A percentile compares a stretch with the other conserved stretches of the same genome.
These are phyloP conservation scores for Thelephora ganbajun DNA, from an alignment of 768 basidiomycete genomes.

Conservation along the genomic window DNA sequence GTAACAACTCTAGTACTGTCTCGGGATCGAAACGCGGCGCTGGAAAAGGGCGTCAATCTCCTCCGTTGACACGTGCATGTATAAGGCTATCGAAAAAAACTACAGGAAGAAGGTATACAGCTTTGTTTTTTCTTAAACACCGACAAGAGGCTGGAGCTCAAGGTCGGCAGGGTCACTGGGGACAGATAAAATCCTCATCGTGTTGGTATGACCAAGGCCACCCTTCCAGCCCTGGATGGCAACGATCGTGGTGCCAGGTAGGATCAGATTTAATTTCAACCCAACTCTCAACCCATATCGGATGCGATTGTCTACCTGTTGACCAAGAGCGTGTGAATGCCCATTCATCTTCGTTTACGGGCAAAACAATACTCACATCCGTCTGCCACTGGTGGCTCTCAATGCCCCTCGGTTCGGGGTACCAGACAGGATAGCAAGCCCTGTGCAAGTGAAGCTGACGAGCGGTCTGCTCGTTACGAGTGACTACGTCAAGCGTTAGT, in stretches of 20 bases:
- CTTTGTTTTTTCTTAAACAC: conserved; percentile 1
- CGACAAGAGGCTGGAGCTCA: conserved; percentile 49
- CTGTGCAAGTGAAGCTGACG: conserved; percentile 96
- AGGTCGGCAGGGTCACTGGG: conserved; percentile 73
- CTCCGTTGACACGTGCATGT: too few species aligned
- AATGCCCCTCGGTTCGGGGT: conserved; percentile 86
- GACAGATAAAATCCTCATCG: conserved; percentile 69
- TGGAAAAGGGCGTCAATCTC: too few species aligned
- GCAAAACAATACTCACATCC: conserved; percentile 48
- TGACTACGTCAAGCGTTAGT: conserved; percentile 38
- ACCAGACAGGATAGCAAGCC: conserved; percentile 95
- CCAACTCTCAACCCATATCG: conserved; percentile 81
- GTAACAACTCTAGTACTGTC: too few species aligned
- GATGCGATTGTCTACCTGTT: conserved; percentile 76
- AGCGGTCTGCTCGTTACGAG: conserved; percentile 89
- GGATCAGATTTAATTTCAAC: conserved; percentile 72
- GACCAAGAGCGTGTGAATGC: conserved; percentile 2
- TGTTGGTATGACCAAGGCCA: conserved; percentile 92
- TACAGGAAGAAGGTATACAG: not conserved
- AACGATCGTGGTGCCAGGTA: conserved; percentile 77
- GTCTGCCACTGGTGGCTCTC: conserved; percentile 90
- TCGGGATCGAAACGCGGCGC: too few species aligned
- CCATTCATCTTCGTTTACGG: not conserved
- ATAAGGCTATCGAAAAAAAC: not conserved
- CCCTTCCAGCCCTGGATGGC: conserved; percentile 99